Evolutionary conservation across 805 yeast genomes (phyloP).

Genomic region (Zygoascus tannicola): DNA sequence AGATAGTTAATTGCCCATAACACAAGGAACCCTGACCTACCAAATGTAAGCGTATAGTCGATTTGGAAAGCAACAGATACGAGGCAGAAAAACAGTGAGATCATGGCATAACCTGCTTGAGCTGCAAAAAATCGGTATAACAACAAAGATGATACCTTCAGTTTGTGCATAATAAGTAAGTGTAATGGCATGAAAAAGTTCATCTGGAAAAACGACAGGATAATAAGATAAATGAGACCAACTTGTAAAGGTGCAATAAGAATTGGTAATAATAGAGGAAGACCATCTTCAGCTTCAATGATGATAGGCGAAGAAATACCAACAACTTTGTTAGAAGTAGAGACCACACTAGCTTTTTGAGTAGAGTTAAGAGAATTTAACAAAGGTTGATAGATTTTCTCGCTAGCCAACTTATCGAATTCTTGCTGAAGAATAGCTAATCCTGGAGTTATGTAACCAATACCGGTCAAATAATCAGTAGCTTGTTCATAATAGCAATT

Average conservation of each 20-base stretch:
- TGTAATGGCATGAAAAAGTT: constrained; percentile 49
- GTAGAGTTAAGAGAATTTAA: constrained; percentile 24
- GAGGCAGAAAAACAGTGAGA: constrained; percentile 49
- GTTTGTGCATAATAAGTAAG: constrained; percentile 36
- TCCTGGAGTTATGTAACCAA: constrained; percentile 36
- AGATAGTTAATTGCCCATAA: constrained; percentile 62
- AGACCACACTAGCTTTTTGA: constrained; percentile 12
- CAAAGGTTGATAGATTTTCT: constrained; percentile 22
- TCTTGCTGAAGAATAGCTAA: constrained; percentile 31
- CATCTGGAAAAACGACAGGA: constrained; percentile 64
- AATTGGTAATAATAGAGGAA: constrained; percentile 25
- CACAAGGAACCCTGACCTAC: constrained; percentile 61
- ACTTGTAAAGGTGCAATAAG: constrained; percentile 62
- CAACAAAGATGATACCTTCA: constrained; percentile 39
- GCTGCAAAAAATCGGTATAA: constrained; percentile 44
- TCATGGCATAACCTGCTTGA: constrained; percentile 43
- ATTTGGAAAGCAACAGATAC: constrained; percentile 64
- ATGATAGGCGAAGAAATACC: constrained; percentile 28
- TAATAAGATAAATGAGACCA: constrained; percentile 63
- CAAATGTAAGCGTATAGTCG: constrained; percentile 48
- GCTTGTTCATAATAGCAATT: constrained; percentile 51
- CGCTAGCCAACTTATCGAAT: constrained; percentile 21
- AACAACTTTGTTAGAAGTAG: constrained; percentile 21
- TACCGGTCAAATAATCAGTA: constrained; percentile 47
- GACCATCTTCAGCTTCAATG: constrained; percentile 23